Base-by-base conservation (phyloP, 2,329 filamentous ascomycete genomes). In the Colletotrichum costaricense region DNA sequence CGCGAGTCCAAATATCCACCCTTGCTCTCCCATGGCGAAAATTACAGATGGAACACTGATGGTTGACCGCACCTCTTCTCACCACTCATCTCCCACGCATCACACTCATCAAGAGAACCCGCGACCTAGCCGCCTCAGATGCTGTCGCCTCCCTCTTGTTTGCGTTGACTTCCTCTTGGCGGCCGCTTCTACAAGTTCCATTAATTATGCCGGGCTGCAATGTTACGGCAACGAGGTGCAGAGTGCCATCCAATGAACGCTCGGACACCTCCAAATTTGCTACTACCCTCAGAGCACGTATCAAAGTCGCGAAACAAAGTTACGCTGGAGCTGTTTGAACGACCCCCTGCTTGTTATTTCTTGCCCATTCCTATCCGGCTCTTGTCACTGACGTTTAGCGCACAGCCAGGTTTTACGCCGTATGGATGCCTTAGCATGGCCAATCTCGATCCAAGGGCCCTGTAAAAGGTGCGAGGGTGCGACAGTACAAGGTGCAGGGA, bases 321-420 rank as follows among this genome's bases (percentile, higher is more conserved):
- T 74, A 58, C 68, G 68, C 67, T 74, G 68, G 68, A 63, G 68
- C 72, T 65, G 72, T 72, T 74, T 74, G 72, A 72, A 63, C 63
- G 68, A 49, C 60, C 72, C 57, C 58, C 56, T 49, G 63, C 63
- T 49, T 33, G 52, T 38, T 54, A 46, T 19, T 58, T 22, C 38
- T 63, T 19, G 38, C 28, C 60, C 49, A 71, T 60, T 35, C 60
- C 66, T 65, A 49, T 56, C 49, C 67, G 46, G 42, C 42, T 63
- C 33, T 28, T 62, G 65, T 68, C 68, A 55, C 46, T 70, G 60
- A 60, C 60, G 62, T 57, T 46, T 49, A 49, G 42, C 19, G 42
- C 49, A 26, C 46, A 57, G 30, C 54, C 58, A 33, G 58, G 16
- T 19, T 24, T 71, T 46, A 67, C 28, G 49, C 60, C 68, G 24